These are phyloP conservation scores for Bifiguratus adelaidae DNA, from an alignment of 192 early-diverging fungal genomes.

Conservation along the genomic window DNA sequence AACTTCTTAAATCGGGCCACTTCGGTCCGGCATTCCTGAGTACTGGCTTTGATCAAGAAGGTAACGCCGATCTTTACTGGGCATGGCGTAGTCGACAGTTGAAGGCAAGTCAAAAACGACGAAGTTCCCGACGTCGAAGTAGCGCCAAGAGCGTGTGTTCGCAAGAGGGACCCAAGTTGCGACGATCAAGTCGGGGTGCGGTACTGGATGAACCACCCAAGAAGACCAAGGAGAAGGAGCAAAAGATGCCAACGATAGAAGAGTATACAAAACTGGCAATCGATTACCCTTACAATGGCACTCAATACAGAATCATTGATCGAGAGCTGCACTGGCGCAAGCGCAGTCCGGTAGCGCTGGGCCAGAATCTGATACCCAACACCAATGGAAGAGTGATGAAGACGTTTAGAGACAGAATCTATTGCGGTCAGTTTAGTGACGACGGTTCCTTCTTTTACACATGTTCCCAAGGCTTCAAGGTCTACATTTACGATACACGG, in stretches of 20 bases:
- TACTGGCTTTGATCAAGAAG: no score
- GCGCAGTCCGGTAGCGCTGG: neutral
- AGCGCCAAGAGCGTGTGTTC: no score
- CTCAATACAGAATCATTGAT: neutral
- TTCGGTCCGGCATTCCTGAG: no score
- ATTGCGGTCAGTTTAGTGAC: conserved; percentile 41
- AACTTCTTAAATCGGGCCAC: neutral
- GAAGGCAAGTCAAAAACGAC: no score
- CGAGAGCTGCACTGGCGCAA: neutral
- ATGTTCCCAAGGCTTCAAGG: conserved; percentile 43
- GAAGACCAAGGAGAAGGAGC: neutral
- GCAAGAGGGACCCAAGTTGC: no score
- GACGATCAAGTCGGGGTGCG: no score
- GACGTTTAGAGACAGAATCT: conserved; percentile 20
- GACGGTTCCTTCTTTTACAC: conserved; percentile 43
- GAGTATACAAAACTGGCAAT: no score
- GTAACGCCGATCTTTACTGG: no score
- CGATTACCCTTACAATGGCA: no score
- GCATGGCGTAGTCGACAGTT: no score
- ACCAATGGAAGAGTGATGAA: conserved; percentile 22
- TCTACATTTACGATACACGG: conserved; percentile 47
- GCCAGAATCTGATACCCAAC: conserved; percentile 19
- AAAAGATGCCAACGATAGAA: no score
- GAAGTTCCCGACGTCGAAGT: no score
- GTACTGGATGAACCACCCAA: neutral